Evolutionary conservation across 2,329 filamentous ascomycete species (phyloP).

Genomic region (Paraconiothyrium brasiliense): DNA sequence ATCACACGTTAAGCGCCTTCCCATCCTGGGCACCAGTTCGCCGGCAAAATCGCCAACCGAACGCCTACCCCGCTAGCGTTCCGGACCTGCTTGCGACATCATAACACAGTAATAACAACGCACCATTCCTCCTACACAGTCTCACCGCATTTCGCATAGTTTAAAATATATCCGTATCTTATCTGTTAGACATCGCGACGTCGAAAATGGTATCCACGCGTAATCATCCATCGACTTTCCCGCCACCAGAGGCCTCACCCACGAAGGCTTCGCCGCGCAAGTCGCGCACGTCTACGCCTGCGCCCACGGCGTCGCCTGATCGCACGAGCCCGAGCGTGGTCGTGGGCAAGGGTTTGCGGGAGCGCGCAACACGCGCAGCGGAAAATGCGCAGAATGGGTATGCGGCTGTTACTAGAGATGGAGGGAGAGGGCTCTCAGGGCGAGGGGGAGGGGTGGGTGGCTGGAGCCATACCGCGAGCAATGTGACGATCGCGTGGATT

Average conservation of each 20-base stretch:
- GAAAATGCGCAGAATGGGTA: background rate
- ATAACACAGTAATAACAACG: constrained; percentile 19
- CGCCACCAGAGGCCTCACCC: constrained; percentile 46
- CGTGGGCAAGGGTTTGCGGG: background rate
- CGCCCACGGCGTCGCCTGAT: constrained; percentile 33
- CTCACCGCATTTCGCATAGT: background rate
- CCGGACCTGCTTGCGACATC: background rate
- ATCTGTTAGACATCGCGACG: background rate
- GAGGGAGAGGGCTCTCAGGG: background rate
- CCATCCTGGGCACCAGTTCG: background rate
- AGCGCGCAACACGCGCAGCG: background rate
- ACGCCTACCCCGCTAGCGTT: constrained; percentile 1
- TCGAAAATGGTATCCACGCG: constrained; percentile 51
- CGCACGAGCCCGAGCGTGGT: background rate
- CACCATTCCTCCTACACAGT: background rate
- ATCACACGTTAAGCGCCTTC: constrained; percentile 5
- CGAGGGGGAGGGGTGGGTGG: background rate
- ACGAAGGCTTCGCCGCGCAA: constrained; percentile 42
- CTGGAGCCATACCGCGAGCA: constrained; percentile 70
- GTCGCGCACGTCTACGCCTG: constrained; percentile 44
- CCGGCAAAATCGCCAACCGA: constrained; percentile 22
- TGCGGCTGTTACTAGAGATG: background rate
- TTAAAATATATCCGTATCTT: background rate
- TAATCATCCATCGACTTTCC: constrained; percentile 49
- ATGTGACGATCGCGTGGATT: constrained; percentile 74